Percentiles rank a stretch among this genome's conserved stretches.
phyloP scores from a whole-genome alignment of 2,329 filamentous ascomycete species.

The Penicillium psychrosexuale region DNA sequence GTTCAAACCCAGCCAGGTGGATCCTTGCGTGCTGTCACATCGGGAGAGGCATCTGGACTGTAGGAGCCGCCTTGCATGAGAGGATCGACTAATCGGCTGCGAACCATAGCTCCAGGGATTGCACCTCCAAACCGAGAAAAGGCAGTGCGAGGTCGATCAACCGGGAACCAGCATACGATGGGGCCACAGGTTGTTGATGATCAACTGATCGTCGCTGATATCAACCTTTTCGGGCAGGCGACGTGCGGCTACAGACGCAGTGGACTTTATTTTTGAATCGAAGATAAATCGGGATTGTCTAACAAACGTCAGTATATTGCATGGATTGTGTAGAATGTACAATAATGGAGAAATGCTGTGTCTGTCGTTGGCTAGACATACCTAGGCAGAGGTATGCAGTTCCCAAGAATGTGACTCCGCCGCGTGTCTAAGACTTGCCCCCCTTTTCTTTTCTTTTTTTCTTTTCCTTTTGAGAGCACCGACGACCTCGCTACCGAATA shows the following conservation, averaged over 20 bases:
- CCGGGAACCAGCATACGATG: slow-evolving; percentile 2
- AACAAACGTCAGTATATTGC: not conserved
- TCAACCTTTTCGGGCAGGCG: not conserved
- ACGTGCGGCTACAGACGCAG: slow-evolving; percentile 6
- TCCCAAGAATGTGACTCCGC: slow-evolving; percentile 7
- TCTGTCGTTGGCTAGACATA: not conserved
- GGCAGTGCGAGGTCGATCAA: slow-evolving; percentile 2
- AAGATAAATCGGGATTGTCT: not conserved
- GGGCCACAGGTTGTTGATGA: not conserved
- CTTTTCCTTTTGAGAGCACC: not conserved
- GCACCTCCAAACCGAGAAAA: not conserved
- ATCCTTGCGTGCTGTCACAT: slow-evolving; percentile 25
- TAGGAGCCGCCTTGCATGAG: slow-evolving; percentile 23
- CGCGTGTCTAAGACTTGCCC: not conserved
- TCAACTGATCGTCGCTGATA: slow-evolving; percentile 6
- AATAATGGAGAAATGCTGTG: not conserved
- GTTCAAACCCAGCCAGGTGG: slow-evolving; percentile 13
- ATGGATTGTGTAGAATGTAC: not conserved
- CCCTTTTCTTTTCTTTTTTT: not conserved
- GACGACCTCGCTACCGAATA: not conserved
- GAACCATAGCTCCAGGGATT: slow-evolving; percentile 5
- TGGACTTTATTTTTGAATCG: not conserved
- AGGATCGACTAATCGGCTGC: slow-evolving; percentile 22
- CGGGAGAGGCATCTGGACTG: slow-evolving; percentile 1
- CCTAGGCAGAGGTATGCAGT: slow-evolving; percentile 5